A percentile compares a stretch with the other conserved stretches of the same genome.
Evolutionary conservation across 1,139 yeast species (phyloP).

Genomic region (Zygoascus meyerae): DNA sequence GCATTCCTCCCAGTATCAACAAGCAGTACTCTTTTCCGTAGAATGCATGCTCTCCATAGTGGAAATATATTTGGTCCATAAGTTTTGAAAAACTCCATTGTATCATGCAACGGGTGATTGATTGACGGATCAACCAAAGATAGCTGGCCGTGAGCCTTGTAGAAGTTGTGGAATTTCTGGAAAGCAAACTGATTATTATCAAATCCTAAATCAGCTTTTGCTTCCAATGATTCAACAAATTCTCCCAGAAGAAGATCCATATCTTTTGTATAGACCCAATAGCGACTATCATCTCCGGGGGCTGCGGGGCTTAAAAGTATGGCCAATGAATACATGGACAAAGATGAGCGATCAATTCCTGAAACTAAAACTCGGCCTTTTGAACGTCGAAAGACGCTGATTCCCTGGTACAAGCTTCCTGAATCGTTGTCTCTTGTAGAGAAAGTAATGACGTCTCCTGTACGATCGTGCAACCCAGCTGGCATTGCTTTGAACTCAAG

Average conservation of each 20-base stretch:
- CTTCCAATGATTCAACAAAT: slow-evolving; percentile 31
- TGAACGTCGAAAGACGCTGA: slow-evolving; percentile 44
- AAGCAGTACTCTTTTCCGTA: slow-evolving; percentile 56
- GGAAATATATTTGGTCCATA: slow-evolving; percentile 72
- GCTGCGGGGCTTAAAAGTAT: slow-evolving; percentile 12
- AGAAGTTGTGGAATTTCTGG: slow-evolving; percentile 11
- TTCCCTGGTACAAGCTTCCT: slow-evolving; percentile 31
- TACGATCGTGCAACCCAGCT: slow-evolving; percentile 70
- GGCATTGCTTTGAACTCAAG: slow-evolving; percentile 75
- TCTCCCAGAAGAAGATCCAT: slow-evolving; percentile 41
- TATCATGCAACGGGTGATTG: slow-evolving; percentile 47
- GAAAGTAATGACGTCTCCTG: slow-evolving; percentile 42
- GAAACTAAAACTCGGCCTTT: slow-evolving; percentile 5
- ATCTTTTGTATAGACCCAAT: slow-evolving; percentile 52
- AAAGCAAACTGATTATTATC: not conserved
- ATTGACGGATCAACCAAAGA: slow-evolving; percentile 16
- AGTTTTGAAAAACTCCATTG: slow-evolving; percentile 43
- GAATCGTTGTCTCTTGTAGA: not conserved
- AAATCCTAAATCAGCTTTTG: not conserved
- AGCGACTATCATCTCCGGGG: slow-evolving; percentile 28
- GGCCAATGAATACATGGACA: slow-evolving; percentile 32
- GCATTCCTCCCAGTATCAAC: slow-evolving; percentile 35
- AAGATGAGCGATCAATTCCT: slow-evolving; percentile 17
- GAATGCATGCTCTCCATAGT: slow-evolving; percentile 61
- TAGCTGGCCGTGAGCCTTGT: slow-evolving; percentile 8